These are phyloP conservation scores for Dactylorhiza incarnata DNA, from an alignment of 106 monocot species.

Conservation along the genomic window DNA sequence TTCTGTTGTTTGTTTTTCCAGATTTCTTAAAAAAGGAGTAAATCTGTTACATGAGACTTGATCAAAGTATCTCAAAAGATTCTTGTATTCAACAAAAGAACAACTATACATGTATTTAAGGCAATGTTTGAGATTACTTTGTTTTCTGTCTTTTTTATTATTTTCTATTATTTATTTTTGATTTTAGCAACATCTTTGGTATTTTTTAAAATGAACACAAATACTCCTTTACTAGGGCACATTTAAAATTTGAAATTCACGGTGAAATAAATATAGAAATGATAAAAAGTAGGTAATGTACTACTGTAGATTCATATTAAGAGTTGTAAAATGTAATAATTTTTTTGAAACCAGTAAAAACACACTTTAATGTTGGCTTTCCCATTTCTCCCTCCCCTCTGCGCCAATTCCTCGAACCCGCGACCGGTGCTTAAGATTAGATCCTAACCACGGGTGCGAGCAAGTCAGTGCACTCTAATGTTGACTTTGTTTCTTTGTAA, in stretches of 20 bases:
- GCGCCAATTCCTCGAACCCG: no score
- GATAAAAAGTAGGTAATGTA: background rate
- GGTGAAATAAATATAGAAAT: background rate
- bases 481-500: no score
- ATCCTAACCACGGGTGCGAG: no score
- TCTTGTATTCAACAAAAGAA: background rate
- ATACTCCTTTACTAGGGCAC: background rate
- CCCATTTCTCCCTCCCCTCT: no score
- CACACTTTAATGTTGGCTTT: background rate
- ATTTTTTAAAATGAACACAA: background rate
- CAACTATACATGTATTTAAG: background rate
- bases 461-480: no score
- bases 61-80: background rate
- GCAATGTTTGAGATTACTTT: background rate
- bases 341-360: background rate
- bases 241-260: background rate
- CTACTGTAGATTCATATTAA: background rate
- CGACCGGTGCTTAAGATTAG: no score
- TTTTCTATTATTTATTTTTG: background rate
- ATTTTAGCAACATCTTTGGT: background rate
- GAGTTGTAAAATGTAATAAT: background rate
- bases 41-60: background rate
- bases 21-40: background rate
- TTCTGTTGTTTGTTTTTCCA: background rate
- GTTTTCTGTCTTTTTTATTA: background rate